phyloP scores from a whole-genome alignment of 2,329 filamentous ascomycete species.

The Arthrobotrys musiformis region DNA sequence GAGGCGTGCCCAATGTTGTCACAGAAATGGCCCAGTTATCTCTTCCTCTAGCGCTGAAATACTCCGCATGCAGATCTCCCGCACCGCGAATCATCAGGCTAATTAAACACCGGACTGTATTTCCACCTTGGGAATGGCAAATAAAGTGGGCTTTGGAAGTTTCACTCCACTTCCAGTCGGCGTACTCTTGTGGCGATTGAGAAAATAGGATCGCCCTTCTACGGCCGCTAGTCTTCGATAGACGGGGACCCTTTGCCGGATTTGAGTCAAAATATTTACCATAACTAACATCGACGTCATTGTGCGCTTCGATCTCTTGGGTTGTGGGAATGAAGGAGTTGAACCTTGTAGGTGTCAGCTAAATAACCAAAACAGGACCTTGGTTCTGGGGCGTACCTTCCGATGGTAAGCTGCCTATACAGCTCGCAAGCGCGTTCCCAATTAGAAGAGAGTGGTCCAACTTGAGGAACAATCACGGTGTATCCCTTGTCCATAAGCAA shows the following conservation, averaged over 20 bases:
- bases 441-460: conserved; percentile 22
- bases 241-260: neutral
- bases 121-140: conserved; percentile 18
- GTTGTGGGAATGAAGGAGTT: neutral
- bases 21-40: conserved; percentile 12
- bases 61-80: neutral
- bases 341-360: neutral
- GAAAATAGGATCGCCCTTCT: neutral
- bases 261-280: neutral
- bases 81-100: conserved; percentile 7
- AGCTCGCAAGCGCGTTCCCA: conserved; percentile 29
- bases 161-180: conserved; percentile 16
- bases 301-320: neutral
- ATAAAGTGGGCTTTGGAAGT: conserved; percentile 10
- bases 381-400: neutral
- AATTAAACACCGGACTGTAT: conserved; percentile 21
- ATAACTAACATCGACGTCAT: neutral
- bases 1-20: conserved; percentile 18
- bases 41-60: neutral
- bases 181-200: neutral
- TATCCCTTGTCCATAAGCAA: conserved; percentile 5
- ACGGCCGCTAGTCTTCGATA: neutral
- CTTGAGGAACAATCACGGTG: conserved; percentile 10
- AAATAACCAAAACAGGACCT: neutral
- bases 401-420: conserved; percentile 13